A percentile compares a stretch with the other conserved stretches of the same genome.
Evolutionary conservation across 1,284 basidiomycete genomes (phyloP).

Genomic region (Acaromyces ingoldii): DNA sequence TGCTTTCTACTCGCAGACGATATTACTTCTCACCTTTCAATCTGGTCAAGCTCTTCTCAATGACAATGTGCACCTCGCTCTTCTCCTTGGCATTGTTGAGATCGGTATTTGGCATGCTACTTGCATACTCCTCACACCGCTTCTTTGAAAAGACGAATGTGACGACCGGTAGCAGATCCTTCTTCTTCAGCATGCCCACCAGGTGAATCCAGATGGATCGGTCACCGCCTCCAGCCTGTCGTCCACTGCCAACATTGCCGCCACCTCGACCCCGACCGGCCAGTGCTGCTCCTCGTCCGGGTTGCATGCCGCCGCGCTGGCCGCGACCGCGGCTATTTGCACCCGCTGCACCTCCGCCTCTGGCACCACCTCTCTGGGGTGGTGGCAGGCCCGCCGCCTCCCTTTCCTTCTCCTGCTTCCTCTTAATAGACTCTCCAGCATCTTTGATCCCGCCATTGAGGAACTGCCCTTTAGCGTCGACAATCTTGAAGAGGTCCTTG

Average conservation of each 20-base stretch:
- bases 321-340: slow-evolving; percentile 59
- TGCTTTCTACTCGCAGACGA: not conserved
- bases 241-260: slow-evolving; percentile 42
- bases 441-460: slow-evolving; percentile 58
- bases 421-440: slow-evolving; percentile 76
- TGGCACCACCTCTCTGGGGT: slow-evolving; percentile 26
- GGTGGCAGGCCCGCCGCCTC: slow-evolving; percentile 75
- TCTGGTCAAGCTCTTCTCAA: slow-evolving; percentile 84
- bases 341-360: slow-evolving; percentile 71
- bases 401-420: slow-evolving; percentile 96
- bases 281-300: slow-evolving; percentile 48
- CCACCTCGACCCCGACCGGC: slow-evolving; percentile 52
- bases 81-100: slow-evolving; percentile 80
- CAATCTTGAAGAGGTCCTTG: slow-evolving; percentile 84
- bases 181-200: slow-evolving; percentile 78
- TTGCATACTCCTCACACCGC: slow-evolving; percentile 91
- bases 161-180: slow-evolving; percentile 81
- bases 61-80: slow-evolving; percentile 90
- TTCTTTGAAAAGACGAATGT: slow-evolving; percentile 97
- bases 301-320: slow-evolving; percentile 41
- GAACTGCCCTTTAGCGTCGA: slow-evolving; percentile 78
- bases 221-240: slow-evolving; percentile 64
- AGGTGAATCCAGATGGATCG: slow-evolving; percentile 92
- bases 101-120: slow-evolving; percentile 80
- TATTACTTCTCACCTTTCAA: slow-evolving; percentile 66